These are phyloP conservation scores for Quercus lobata DNA, from an alignment of 331 rosid genomes.

Conservation along the genomic window DNA sequence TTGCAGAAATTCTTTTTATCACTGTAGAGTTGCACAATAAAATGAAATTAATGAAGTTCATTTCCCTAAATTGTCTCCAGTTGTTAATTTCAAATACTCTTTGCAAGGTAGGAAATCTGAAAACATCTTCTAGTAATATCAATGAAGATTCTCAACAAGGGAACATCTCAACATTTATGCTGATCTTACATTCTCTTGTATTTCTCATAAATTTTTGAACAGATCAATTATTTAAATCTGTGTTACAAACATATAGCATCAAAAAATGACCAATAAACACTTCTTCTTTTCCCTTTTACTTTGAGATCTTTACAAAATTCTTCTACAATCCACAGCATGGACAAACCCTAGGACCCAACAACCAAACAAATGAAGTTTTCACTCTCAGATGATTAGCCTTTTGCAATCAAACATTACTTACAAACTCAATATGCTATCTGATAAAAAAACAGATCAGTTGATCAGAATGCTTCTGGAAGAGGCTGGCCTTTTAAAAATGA, in stretches of 20 bases:
- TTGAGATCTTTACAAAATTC: slow-evolving; percentile 33
- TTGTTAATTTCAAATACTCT: not conserved
- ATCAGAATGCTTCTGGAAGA: slow-evolving; percentile 44
- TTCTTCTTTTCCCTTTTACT: slow-evolving; percentile 6
- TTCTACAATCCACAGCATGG: slow-evolving; percentile 29
- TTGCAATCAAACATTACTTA: slow-evolving; percentile 24
- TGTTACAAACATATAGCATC: not conserved
- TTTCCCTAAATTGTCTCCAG: not conserved
- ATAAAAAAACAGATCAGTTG: not conserved
- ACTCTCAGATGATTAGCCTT: slow-evolving; percentile 10
- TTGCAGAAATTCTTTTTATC: slow-evolving; percentile 25
- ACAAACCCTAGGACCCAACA: slow-evolving; percentile 10
- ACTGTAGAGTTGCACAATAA: slow-evolving; percentile 1
- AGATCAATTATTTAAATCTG: not conserved
- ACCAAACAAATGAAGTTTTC: slow-evolving; percentile 31
- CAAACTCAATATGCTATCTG: slow-evolving; percentile 17
- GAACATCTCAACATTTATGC: not conserved
- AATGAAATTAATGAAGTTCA: not conserved
- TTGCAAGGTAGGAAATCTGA: not conserved
- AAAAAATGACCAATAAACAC: not conserved
- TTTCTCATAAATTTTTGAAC: not conserved
- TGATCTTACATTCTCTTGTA: not conserved
- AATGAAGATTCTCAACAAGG: not conserved
- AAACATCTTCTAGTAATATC: not conserved
- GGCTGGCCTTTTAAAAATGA: slow-evolving; percentile 58